Base-by-base conservation (phyloP, 179 eudicot species). In the Spinacia oleracea region DNA sequence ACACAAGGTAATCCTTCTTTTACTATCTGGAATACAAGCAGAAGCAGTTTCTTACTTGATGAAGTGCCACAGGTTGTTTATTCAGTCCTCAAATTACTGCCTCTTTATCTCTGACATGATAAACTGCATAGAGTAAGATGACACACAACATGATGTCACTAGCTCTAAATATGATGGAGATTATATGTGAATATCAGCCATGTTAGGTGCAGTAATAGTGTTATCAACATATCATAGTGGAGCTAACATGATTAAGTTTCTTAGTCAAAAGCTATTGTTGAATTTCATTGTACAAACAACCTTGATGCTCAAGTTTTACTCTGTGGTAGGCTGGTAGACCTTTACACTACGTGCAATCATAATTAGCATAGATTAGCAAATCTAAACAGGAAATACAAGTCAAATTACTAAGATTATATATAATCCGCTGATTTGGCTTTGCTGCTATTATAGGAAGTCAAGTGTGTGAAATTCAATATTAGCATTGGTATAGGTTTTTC, bases 191-290 rank as follows among this genome's bases (percentile, higher is more conserved):
- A 29, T 75, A 9, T 29, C 53, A 76, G 56, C 43, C 70, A 21
- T 69, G 65, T n/a, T 72, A 63, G 65, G 77, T 53, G 56, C 42
- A 56, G 51, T 55, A 40, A 65, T 45, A 58, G 9, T 2, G 9
- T 2, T 55, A 48, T 21, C 50, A 45, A 45, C 50, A 45, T 53
- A 69, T 65, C 12, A 72, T 77, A 77, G 70, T 77, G 80, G 70
- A 65, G 74, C 63, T 51, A 64, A 72, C 63, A 77, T 73, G n/a
- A 77, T 77, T 77, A 77, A 43, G 70, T 31, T n/a, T 53, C 32
- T 77, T 81, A 66, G 84, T 81, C 84, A 73, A 81, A 81, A 77
- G 74, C 51, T 65, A 67, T 53, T 81, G 78, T 73, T 71, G 74
- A 77, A 72, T 77, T 77, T 64, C 59, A 81, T 81, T 64, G 23